Base-by-base conservation (phyloP, 768 basidiomycete genomes). In the Kwoniella botswanensis region DNA sequence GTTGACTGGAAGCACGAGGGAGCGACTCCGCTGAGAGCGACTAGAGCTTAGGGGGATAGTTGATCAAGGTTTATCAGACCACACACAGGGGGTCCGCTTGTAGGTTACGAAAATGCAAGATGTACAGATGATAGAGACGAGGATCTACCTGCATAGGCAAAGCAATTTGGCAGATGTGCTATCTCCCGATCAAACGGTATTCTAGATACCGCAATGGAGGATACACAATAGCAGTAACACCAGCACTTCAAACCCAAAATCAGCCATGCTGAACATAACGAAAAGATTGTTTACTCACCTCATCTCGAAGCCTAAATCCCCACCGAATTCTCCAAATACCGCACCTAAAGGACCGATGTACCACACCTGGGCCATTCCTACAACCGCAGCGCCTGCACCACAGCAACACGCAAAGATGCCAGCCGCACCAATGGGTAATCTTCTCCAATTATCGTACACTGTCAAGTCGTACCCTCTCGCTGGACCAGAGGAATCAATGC, bases 291-390 rank as follows among this genome's bases (percentile, higher is more conserved):
- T 26, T 18, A 68, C 74, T 62, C 35, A 69, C 74, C 84, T 41
- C 35, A 87, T 86, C 84, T 88, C 88, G 67, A 88, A 88, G 42
- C 88, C 88, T 35, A 88, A 82, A 73, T 88, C 88, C 1, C 86
- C 88, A 41, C 88, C 88, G 52, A 77, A 85, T 56, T 80, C 79
- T 13, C 87, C 87, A 4, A 87, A 86, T 56, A 84, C 68, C 58
- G 75, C 76, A 3, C 84, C 88, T 3, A 88, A 74, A 0, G 87
- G 88, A 0, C 88, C 88, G 1, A 85, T 86, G 66, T 88, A 88
- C 87, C 87, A 87, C 1, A 68, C 71, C 60, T 80, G 74, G 9
- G 88, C 85, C 88, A 88, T 89, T 1, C 87, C 86, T 5, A 88
- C 79, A 1, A 88, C 86, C 0, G 88, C 87, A 1, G 87, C 87